A percentile compares a stretch with the other conserved stretches of the same genome.
Evolutionary conservation across 208 protist species (phyloP).

Genomic region (Polymyxa betae): DNA sequence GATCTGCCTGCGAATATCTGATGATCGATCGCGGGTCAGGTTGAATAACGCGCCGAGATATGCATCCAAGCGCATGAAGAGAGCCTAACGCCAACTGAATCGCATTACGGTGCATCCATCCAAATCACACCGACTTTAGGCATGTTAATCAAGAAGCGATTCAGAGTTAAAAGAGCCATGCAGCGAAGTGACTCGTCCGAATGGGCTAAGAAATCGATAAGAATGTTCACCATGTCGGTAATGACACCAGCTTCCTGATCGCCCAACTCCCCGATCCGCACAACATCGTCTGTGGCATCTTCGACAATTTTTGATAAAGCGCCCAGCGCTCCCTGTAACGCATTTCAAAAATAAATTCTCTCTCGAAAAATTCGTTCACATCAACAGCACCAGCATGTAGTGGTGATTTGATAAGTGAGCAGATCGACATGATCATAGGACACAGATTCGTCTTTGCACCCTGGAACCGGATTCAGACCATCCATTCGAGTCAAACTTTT

Average conservation of each 20-base stretch:
- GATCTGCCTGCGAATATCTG: background rate
- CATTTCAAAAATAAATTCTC: background rate
- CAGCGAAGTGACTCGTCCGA: background rate
- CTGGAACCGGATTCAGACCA: background rate
- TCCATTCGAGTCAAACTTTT: background rate
- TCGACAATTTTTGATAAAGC: slow-evolving; percentile 40
- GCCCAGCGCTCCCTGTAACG: slow-evolving; percentile 36
- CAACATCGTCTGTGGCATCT: slow-evolving; percentile 49
- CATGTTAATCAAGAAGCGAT: slow-evolving; percentile 44
- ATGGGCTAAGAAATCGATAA: background rate
- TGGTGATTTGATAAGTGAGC: background rate
- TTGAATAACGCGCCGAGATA: background rate
- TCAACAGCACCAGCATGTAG: background rate
- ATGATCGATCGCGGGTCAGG: background rate
- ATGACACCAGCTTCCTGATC: slow-evolving; percentile 56
- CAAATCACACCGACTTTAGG: background rate
- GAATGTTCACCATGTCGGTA: slow-evolving; percentile 61
- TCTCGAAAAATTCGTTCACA: background rate
- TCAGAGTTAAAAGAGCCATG: background rate
- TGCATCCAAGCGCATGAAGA: background rate
- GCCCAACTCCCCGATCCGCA: slow-evolving; percentile 14
- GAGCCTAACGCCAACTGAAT: background rate
- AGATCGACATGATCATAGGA: slow-evolving; percentile 1
- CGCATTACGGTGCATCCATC: too few species aligned
- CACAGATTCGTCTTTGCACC: background rate